Evolutionary conservation across 768 basidiomycete species (phyloP), one percentile per base, ranked within the genome.

Genomic region (Myochromella boudieri): DNA sequence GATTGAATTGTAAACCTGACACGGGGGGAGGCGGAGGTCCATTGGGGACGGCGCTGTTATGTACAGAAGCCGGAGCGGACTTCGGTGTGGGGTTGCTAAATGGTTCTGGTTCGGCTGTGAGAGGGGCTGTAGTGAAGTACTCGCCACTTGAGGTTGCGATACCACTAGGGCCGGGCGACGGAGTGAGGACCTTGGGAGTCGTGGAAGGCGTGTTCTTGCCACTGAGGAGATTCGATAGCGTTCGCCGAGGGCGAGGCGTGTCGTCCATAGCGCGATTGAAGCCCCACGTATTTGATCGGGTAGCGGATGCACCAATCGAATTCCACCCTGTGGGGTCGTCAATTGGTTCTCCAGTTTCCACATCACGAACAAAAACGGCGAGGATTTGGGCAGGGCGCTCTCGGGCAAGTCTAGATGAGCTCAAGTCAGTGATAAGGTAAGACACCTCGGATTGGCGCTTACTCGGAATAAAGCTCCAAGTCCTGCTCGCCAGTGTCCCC

Each of bases 401-500:
- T 14, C 69, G 64, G 0, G 95, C 92, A 14, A 95, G 60, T 3
- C 74, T 76, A 43, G 8, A 14, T 34, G 10, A 21, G 36, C 22
- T 28, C 12, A 3, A 17, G 31, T 36, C n/a, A 26, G 34, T n/a
- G n/a, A n/a, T 17, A n/a, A 6, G 14, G 33, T 34, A 6, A 6
- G 14, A 34, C 5, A 7, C 33, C 14, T 34, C 11, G 33, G 33
- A 1, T n/a, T 28, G n/a, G 20, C 12, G 63, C 72, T n/a, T 54
- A 78, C 78, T 81, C 72, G 11, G 85, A 74, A 62, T 97, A 98
- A 1, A 98, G 73, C 64, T 98, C 94, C 34, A 98, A 68, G 66
- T 98, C 95, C 55, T 97, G 95, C 61, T 98, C 95, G 26, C 95
- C 95, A 0, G 85, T 82, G 63, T 98, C 95, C 6, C 95, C 95